Conservation (phyloP, 2,329 filamentous ascomycete species). For the Xylogone sp. region DNA sequence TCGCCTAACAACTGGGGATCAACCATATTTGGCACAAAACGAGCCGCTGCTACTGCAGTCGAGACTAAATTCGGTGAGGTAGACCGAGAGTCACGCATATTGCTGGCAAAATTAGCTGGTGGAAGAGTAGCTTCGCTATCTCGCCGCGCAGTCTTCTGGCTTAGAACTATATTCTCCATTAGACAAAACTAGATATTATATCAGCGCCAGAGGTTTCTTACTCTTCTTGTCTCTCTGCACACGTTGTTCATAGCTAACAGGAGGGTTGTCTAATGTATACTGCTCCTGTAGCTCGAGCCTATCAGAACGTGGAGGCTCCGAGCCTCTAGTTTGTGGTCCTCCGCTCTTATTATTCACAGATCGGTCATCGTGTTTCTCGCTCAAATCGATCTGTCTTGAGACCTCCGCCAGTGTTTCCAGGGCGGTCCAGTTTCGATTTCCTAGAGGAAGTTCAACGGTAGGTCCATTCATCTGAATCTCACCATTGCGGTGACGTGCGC, state of each 20-base stretch:
- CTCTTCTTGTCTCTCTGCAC: constrained; percentile 33
- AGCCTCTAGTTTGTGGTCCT: constrained; percentile 13
- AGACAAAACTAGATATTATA: constrained; percentile 13
- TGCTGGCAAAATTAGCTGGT: constrained; percentile 9
- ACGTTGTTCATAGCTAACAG: constrained; percentile 43
- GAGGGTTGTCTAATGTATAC: constrained; percentile 54
- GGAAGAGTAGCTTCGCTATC: constrained; percentile 14
- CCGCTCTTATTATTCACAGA: constrained; percentile 42
- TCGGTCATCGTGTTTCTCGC: constrained; percentile 54
- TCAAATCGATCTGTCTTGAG: constrained; percentile 72
- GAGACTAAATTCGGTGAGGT: constrained; percentile 24
- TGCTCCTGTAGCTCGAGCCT: constrained; percentile 54
- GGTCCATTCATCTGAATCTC: constrained; percentile 31
- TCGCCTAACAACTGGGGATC: constrained; percentile 28
- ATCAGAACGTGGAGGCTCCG: constrained; percentile 18
- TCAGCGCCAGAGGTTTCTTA: constrained; percentile 27
- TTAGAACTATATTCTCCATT: constrained; percentile 12
- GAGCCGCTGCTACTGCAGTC: constrained; percentile 17
- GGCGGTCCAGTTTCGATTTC: constrained; percentile 67
- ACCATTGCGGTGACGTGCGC: constrained; percentile 30
- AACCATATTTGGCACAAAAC: constrained; percentile 28
- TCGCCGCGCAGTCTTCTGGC: constrained; percentile 12
- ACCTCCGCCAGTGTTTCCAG: constrained; percentile 86
- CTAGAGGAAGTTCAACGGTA: constrained; percentile 36
- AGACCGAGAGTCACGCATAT: constrained; percentile 17